phyloP scores from a whole-genome alignment of 805 yeast genomes.

The Candida maris region DNA sequence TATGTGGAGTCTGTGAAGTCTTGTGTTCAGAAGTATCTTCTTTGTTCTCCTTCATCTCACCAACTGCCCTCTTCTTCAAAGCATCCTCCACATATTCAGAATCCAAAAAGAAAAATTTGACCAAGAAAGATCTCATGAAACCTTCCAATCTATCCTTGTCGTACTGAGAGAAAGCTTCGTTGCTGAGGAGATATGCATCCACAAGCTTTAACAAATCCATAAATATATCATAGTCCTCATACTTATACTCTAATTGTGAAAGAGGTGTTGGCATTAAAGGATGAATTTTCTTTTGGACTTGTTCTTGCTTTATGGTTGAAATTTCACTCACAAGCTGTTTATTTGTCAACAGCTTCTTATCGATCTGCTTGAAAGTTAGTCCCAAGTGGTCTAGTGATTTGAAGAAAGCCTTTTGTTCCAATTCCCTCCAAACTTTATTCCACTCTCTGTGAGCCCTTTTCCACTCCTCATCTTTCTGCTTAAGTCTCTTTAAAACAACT shows the following conservation, averaged over 20 bases:
- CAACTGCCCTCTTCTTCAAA: constrained; percentile 32
- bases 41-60: constrained; percentile 19
- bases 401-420: constrained; percentile 91
- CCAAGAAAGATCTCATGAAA: constrained; percentile 66
- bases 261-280: constrained; percentile 88
- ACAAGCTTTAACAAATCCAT: constrained; percentile 70
- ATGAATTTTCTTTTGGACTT: constrained; percentile 77
- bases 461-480: constrained; percentile 99
- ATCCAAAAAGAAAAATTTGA: constrained; percentile 66
- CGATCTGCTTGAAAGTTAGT: constrained; percentile 93
- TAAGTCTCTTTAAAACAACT: constrained; percentile 82
- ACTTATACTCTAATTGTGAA: constrained; percentile 54
- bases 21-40: constrained; percentile 24
- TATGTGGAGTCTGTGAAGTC: constrained; percentile 11
- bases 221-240: constrained; percentile 64
- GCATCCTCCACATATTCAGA: constrained; percentile 44
- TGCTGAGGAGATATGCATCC: constrained; percentile 60
- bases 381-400: constrained; percentile 95
- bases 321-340: constrained; percentile 89
- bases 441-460: constrained; percentile 96
- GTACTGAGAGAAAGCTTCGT: constrained; percentile 69
- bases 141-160: constrained; percentile 77
- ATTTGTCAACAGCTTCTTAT: constrained; percentile 84
- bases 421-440: constrained; percentile 98
- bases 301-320: constrained; percentile 88